Evolutionary conservation across 1,139 yeast genomes (phyloP).

Genomic region (Yamadazyma mexicana): DNA sequence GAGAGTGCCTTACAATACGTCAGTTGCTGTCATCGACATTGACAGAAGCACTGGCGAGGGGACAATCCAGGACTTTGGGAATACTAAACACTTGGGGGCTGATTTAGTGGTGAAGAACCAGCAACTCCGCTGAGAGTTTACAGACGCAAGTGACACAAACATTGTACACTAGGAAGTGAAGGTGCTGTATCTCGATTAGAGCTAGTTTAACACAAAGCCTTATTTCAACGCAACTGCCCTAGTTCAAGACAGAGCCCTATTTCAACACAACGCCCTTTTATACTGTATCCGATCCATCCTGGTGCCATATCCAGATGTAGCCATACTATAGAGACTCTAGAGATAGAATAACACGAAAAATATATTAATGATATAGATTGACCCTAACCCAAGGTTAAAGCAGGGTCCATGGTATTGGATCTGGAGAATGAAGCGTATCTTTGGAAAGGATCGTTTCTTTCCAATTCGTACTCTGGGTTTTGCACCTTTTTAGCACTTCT

Average conservation of each 20-base stretch:
- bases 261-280: too few species aligned
- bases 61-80: constrained; percentile 52
- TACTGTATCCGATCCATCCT: too few species aligned
- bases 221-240: too few species aligned
- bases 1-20: constrained; percentile 71
- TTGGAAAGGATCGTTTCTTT: constrained; percentile 62
- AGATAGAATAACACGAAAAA: too few species aligned
- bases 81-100: constrained; percentile 63
- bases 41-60: constrained; percentile 38
- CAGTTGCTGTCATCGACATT: constrained; percentile 64
- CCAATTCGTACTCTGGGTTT: constrained; percentile 66
- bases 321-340: too few species aligned
- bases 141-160: neutral
- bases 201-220: too few species aligned
- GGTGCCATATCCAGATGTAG: too few species aligned
- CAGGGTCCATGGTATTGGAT: constrained; percentile 30
- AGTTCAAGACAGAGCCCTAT: too few species aligned
- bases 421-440: constrained; percentile 60
- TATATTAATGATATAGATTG: neutral
- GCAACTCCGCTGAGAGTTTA: constrained; percentile 25
- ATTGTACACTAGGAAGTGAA: too few species aligned
- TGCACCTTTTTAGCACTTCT: constrained; percentile 28
- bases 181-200: too few species aligned
- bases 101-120: constrained; percentile 56
- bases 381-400: constrained; percentile 2